A percentile compares a stretch with the other conserved stretches of the same genome.
These are phyloP conservation scores for Erucastrum elatum DNA, from an alignment of 345 rosid genomes.

Conservation along the genomic window DNA sequence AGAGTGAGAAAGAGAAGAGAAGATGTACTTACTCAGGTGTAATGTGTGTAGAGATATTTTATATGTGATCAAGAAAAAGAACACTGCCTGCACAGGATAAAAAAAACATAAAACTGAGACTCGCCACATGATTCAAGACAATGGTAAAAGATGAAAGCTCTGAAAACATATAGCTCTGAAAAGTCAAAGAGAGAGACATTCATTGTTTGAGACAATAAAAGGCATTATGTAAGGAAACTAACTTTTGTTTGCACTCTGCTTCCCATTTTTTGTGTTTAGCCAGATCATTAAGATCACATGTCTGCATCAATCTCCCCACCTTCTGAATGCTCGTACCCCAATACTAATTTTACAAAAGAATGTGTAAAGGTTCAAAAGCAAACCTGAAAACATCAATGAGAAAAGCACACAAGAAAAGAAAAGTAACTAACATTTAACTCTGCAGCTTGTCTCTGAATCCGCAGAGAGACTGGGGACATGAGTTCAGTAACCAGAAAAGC, in stretches of 20 bases:
- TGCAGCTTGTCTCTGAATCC: conserved; percentile 13
- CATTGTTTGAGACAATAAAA: background rate
- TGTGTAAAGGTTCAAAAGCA: background rate
- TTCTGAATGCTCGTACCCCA: background rate
- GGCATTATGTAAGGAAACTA: conserved; percentile 2
- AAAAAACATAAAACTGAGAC: no score
- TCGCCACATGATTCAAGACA: no score
- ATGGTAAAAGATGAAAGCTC: background rate
- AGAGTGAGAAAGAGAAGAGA: background rate
- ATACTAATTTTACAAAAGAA: background rate
- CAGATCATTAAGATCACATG: conserved; percentile 2
- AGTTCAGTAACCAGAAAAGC: conserved; percentile 39
- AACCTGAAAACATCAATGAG: background rate
- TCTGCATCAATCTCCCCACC: background rate
- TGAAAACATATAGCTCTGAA: background rate
- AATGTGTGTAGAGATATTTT: background rate
- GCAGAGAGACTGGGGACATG: conserved; percentile 32
- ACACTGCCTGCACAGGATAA: conserved; percentile 19
- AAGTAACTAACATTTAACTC: conserved; percentile 32
- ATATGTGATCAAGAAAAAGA: conserved; percentile 4
- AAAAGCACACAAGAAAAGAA: background rate
- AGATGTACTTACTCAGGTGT: conserved; percentile 4
- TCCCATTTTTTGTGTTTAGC: conserved; percentile 12
- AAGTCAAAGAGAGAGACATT: background rate
- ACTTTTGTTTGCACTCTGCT: background rate